Base-by-base conservation (phyloP, 441 rosid species). In the Adansonia rubrostipa region DNA sequence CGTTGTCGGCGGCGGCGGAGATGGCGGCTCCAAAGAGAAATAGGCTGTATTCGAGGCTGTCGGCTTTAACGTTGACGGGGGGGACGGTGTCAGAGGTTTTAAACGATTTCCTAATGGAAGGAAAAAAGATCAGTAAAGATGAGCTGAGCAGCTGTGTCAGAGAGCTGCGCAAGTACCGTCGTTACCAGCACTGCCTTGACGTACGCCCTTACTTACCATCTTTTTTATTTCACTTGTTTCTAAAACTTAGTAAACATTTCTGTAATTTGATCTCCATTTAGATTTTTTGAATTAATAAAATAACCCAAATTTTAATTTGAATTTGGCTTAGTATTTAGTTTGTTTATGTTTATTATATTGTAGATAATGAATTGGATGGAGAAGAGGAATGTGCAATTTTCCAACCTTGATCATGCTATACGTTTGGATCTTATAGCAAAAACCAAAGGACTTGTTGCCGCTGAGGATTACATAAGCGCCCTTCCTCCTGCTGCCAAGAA, bases 281-380 rank as follows among this genome's bases (percentile, higher is more conserved):
- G n/a, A 15, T 6, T 33, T 65, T n/a, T 67, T 60, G 28, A 7
- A 2, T 56, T 6, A 56, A n/a, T 15, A 22, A 60, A 60, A 66
- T 1, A 44, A 20, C 17, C 17, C 13, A 22, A 1, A 22, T 24
- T 71, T 71, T 51, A 24, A 51, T 50, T 71, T 8, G 74, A 51
- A 71, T 15, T 63, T 60, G 6, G 15, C 22, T 40, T 33, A 24
- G 9, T 33, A 54, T n/a, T 54, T 72, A 9, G 33, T 36, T 0
- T 33, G 65, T 53, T 22, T 77, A 57, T 63, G 20, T 1, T 63
- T 63, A 28, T 63, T 63, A 33, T 63, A 28, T 28, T 63, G 20
- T 57, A 92, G 99, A 84, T 91, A 65, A 84, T 91, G 86, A 91
- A 90, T 54, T 93, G 98, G 98, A 93, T 93, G 94, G 92, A 89